Evolutionary conservation across 129 eudicot genomes (phyloP).

Genomic region (Solidago caesia): DNA sequence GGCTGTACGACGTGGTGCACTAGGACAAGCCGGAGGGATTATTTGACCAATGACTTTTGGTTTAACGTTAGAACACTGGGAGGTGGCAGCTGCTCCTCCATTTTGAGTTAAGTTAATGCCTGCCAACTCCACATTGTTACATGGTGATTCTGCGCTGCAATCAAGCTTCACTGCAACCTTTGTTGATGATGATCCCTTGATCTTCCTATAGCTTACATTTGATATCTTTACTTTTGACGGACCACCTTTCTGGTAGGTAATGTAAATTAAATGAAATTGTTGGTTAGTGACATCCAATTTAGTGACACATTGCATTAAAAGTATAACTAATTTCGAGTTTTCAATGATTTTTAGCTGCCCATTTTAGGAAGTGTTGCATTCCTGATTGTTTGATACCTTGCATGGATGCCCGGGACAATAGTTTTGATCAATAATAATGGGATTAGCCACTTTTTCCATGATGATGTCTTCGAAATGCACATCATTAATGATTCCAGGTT

Average conservation of each 20-base stretch:
- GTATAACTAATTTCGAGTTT: neutral
- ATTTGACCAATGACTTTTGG: constrained; percentile 7
- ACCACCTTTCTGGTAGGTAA: constrained; percentile 16
- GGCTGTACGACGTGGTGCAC: neutral
- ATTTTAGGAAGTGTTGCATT: neutral
- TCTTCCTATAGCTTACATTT: constrained; percentile 39
- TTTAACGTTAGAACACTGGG: constrained; percentile 6
- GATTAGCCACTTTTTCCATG: constrained; percentile 45
- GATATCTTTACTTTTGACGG: constrained; percentile 60
- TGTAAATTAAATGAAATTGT: neutral
- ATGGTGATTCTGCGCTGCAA: constrained; percentile 50
- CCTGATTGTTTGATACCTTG: constrained; percentile 10
- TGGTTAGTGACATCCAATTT: too few relatives aligned
- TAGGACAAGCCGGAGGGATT: constrained; percentile 10
- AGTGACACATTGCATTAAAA: too few relatives aligned
- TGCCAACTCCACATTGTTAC: constrained; percentile 43
- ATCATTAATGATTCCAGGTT: constrained; percentile 16
- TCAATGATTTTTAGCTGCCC: neutral
- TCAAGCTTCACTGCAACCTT: constrained; percentile 33
- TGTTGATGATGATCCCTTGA: constrained; percentile 41
- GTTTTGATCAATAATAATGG: constrained; percentile 59
- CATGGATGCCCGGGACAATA: constrained; percentile 46
- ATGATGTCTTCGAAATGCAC: constrained; percentile 53
- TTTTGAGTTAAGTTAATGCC: constrained; percentile 39
- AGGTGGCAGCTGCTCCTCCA: constrained; percentile 29